phyloP scores from a whole-genome alignment of 139 green algal genomes.

The Edaphochlamys debaryana region DNA sequence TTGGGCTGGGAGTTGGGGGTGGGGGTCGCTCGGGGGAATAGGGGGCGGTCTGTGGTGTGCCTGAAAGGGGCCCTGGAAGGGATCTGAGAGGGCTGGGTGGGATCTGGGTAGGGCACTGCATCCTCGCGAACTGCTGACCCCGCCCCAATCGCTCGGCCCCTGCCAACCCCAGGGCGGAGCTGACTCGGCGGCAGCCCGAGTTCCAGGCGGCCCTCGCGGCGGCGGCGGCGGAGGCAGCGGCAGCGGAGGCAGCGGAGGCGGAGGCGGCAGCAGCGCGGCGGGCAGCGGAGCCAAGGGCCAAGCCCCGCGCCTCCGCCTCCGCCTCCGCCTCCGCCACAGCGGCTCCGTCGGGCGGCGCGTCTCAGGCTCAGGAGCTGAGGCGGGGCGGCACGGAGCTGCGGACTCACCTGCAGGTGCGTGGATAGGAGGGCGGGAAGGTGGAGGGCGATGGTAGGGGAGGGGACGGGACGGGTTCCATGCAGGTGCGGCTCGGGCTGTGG shows the following conservation, averaged over 20 bases:
- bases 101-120: no score
- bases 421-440: no score
- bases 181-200: not conserved
- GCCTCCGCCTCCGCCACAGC: not conserved
- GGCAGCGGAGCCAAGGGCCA: not conserved
- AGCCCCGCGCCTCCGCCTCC: conserved; percentile 6
- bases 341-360: not conserved
- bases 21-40: no score
- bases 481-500: no score
- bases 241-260: conserved; percentile 36
- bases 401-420: conserved; percentile 56
- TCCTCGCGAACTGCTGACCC: no score
- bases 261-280: conserved; percentile 13
- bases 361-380: conserved; percentile 37
- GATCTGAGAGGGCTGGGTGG: no score
- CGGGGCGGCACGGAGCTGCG: conserved; percentile 69
- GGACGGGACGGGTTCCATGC: no score
- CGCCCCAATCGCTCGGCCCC: no score
- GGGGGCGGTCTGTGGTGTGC: no score
- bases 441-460: no score
- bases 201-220: not conserved
- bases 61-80: no score
- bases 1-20: no score
- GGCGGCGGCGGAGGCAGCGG: not conserved
- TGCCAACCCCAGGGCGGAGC: conserved; percentile 13